phyloP scores from a whole-genome alignment of 2,329 filamentous ascomycete species.

The Sporothrix schenckii region DNA sequence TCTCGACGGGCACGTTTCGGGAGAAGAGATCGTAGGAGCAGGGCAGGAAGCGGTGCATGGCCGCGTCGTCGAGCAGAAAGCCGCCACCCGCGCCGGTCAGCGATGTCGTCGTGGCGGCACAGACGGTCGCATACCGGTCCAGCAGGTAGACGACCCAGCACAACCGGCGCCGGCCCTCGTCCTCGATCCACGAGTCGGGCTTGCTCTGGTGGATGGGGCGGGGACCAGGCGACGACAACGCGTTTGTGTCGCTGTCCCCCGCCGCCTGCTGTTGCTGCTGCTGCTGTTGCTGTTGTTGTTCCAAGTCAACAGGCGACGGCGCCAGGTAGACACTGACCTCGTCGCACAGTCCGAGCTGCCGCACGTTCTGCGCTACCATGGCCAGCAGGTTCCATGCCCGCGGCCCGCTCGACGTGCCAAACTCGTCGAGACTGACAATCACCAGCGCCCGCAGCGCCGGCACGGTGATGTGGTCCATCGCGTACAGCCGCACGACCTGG shows the following conservation, averaged over 20 bases:
- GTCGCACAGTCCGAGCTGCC: conserved; percentile 81
- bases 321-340: conserved; percentile 75
- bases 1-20: conserved; percentile 81
- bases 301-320: neutral
- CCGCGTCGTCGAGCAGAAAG: conserved; percentile 83
- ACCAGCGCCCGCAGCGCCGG: conserved; percentile 84
- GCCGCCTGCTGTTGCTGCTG: neutral
- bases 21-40: conserved; percentile 86
- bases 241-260: neutral
- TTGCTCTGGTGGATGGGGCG: conserved; percentile 82
- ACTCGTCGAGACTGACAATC: conserved; percentile 80
- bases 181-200: conserved; percentile 82
- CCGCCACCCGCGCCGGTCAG: conserved; percentile 49
- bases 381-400: conserved; percentile 91
- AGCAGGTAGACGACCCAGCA: conserved; percentile 96
- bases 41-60: conserved; percentile 82
- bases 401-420: conserved; percentile 84
- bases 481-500: conserved; percentile 82
- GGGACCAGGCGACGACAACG: conserved; percentile 43
- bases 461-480: conserved; percentile 85
- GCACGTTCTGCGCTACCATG: conserved; percentile 81
- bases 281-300: conserved; percentile 14
- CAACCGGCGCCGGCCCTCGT: conserved; percentile 78
- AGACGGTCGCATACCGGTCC: conserved; percentile 85
- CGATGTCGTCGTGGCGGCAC: conserved; percentile 68